Conservation (phyloP, 1,284 basidiomycete genomes). For the Ceratobasidium sp. region DNA sequence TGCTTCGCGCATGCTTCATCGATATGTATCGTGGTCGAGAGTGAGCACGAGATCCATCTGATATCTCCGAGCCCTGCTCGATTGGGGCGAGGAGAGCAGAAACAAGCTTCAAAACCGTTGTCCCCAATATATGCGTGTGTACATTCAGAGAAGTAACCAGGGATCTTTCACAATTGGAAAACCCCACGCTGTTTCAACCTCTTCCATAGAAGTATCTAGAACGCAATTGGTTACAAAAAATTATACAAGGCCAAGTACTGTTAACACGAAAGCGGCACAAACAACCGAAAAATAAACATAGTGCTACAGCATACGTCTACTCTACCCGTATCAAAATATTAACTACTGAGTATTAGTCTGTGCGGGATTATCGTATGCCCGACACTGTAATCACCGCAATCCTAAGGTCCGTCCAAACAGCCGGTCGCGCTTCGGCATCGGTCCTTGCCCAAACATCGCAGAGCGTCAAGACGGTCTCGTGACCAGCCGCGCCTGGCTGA, state of each 20-base stretch:
- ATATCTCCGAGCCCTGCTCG: too few species aligned
- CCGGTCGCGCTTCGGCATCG: slow-evolving; percentile 16
- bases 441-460: slow-evolving; percentile 1
- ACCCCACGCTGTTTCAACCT: too few species aligned
- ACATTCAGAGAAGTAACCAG: too few species aligned
- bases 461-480: slow-evolving; percentile 2
- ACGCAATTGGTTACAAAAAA: too few species aligned
- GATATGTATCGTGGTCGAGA: too few species aligned
- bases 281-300: background rate
- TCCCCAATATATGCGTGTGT: too few species aligned
- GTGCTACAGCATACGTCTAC: slow-evolving; percentile 5
- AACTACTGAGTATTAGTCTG: background rate
- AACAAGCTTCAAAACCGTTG: too few species aligned
- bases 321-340: background rate
- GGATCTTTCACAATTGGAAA: too few species aligned
- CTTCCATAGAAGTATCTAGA: background rate
- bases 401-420: slow-evolving; percentile 25
- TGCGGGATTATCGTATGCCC: background rate
- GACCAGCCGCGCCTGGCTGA: slow-evolving; percentile 5
- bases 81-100: too few species aligned
- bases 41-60: too few species aligned
- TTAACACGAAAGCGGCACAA: background rate
- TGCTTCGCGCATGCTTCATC: too few species aligned
- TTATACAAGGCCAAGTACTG: background rate
- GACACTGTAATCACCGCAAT: background rate